Evolutionary conservation across 2,329 filamentous ascomycete species (phyloP).

Genomic region (Thyridium curvatum): DNA sequence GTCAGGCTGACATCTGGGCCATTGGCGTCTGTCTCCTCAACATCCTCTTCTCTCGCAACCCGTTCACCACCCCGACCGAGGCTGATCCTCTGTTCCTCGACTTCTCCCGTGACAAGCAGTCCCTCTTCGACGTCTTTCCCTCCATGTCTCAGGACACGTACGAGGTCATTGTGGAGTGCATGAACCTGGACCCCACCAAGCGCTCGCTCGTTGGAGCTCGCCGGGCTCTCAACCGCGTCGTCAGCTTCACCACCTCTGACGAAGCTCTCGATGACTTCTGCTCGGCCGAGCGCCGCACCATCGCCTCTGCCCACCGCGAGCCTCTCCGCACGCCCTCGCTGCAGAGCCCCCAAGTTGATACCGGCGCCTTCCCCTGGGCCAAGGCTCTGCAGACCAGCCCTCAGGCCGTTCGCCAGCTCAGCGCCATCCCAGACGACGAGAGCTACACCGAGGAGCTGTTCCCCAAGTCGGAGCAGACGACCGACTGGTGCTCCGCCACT

Average conservation of each 20-base stretch:
- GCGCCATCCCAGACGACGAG: conserved; percentile 74
- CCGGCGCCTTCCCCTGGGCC: conserved; percentile 88
- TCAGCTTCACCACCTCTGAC: conserved; percentile 91
- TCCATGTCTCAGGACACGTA: conserved; percentile 98
- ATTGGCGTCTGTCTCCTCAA: conserved; percentile 96
- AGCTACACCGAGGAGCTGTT: conserved; percentile 82
- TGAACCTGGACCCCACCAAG: conserved; percentile 86
- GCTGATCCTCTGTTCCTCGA: conserved; percentile 91
- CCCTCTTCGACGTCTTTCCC: conserved; percentile 94
- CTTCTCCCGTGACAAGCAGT: conserved; percentile 89
- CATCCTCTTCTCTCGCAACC: conserved; percentile 93
- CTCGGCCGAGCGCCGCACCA: conserved; percentile 67
- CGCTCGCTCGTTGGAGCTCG: conserved; percentile 75
- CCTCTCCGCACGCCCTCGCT: conserved; percentile 93
- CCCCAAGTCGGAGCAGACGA: conserved; percentile 64
- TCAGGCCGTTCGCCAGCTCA: conserved; percentile 72
- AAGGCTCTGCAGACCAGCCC: conserved; percentile 77
- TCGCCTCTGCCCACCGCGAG: conserved; percentile 85
- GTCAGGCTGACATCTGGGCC: conserved; percentile 93
- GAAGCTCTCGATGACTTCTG: conserved; percentile 93
- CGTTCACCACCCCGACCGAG: conserved; percentile 84
- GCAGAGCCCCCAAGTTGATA: conserved; percentile 75
- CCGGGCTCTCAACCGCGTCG: conserved; percentile 68
- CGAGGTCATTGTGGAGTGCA: conserved; percentile 83
- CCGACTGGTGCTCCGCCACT: conserved; percentile 74